A percentile compares a stretch with the other conserved stretches of the same genome.
Evolutionary conservation across 176 grass and related monocot species (phyloP).

Genomic region (Musa itinerans): DNA sequence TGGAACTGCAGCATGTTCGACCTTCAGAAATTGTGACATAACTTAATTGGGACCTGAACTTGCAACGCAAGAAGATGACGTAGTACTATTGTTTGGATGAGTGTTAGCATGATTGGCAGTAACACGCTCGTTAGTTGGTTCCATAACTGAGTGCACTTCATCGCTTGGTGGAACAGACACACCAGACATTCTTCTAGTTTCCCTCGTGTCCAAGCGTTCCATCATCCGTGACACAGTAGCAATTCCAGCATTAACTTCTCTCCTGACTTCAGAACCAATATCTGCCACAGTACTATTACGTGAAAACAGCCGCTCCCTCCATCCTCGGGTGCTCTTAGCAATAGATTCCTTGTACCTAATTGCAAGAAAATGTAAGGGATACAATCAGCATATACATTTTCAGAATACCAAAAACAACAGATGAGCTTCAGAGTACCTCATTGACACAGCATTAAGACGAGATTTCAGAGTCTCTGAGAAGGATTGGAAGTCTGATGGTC

Average conservation of each 20-base stretch:
- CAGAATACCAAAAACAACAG: neutral
- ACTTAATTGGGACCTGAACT: conserved; percentile 5
- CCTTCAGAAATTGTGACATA: neutral
- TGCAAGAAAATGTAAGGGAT: conserved; percentile 4
- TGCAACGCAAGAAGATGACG: neutral
- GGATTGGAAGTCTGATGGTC: conserved; percentile 64
- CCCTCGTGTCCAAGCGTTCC: conserved; percentile 86
- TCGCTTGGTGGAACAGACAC: conserved; percentile 23
- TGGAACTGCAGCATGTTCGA: neutral
- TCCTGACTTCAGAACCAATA: conserved; percentile 85
- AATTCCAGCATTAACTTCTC: conserved; percentile 96
- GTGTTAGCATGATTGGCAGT: neutral
- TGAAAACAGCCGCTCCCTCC: conserved; percentile 83
- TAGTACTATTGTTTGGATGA: neutral
- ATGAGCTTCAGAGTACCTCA: conserved; percentile 38
- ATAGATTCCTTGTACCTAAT: conserved; percentile 95
- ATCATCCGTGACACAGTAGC: conserved; percentile 85
- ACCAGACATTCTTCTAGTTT: conserved; percentile 25
- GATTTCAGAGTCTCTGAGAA: conserved; percentile 90
- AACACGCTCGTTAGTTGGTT: conserved; percentile 27
- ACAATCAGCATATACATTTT: neutral
- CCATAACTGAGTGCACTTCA: conserved; percentile 26
- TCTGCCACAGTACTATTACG: conserved; percentile 64
- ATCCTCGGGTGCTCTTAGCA: conserved; percentile 85
- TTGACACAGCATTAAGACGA: conserved; percentile 77